phyloP scores from a whole-genome alignment of 306 rosid species.

The Corylus heterophylla region DNA sequence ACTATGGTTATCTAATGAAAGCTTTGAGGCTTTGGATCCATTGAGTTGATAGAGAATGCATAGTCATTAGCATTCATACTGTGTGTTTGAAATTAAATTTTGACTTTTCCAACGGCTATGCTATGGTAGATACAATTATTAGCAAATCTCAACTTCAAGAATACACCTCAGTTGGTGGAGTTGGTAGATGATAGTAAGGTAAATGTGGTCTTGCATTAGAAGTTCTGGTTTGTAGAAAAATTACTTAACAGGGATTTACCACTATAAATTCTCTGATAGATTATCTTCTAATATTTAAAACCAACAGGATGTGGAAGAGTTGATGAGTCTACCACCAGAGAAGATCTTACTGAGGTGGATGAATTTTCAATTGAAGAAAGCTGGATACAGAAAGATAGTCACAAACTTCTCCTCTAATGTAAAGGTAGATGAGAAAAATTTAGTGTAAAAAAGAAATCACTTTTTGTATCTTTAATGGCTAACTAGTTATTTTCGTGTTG shows the following conservation, averaged over 20 bases:
- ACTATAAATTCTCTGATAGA: too few relatives aligned
- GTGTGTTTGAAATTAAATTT: constrained; percentile 1
- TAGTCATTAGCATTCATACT: constrained; percentile 2
- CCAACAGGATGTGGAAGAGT: too few relatives aligned
- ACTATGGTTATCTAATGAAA: too few relatives aligned
- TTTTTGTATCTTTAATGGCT: background rate
- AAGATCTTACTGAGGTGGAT: too few relatives aligned
- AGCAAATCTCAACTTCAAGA: constrained; percentile 93
- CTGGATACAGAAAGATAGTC: constrained; percentile 72
- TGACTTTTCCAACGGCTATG: constrained; percentile 30
- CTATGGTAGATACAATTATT: constrained; percentile 79
- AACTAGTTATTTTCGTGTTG: background rate
- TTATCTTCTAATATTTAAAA: too few relatives aligned
- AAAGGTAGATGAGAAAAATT: constrained; percentile 54
- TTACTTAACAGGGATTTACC: too few relatives aligned
- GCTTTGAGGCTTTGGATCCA: too few relatives aligned
- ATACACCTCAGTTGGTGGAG: constrained; percentile 94
- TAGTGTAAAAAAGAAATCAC: background rate
- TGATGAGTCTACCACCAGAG: too few relatives aligned
- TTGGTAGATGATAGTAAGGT: constrained; percentile 89
- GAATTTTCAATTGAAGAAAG: constrained; percentile 91
- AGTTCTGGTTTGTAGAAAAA: constrained; percentile 2
- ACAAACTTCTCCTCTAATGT: constrained; percentile 92
- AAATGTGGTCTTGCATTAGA: constrained; percentile 28
- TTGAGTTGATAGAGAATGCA: too few relatives aligned